Conservation (phyloP, 2,329 filamentous ascomycete genomes). For the Penicillium paneum region DNA sequence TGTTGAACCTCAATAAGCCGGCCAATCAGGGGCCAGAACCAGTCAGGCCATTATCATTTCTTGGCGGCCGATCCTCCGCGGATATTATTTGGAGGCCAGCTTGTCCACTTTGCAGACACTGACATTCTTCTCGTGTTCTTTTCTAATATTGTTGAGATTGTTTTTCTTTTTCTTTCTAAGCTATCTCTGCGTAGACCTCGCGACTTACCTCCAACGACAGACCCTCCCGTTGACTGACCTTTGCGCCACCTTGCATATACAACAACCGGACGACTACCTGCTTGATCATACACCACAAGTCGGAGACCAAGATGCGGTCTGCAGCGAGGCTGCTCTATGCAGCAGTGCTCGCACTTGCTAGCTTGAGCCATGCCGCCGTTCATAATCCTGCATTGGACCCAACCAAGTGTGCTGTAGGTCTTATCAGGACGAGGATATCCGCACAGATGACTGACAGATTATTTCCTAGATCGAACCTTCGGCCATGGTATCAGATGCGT, state of each 20-base stretch:
- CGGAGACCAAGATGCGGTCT: conserved; percentile 46
- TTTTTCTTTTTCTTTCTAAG: neutral
- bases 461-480: conserved; percentile 72
- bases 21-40: neutral
- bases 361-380: conserved; percentile 47
- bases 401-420: conserved; percentile 56
- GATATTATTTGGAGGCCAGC: conserved; percentile 8
- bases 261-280: neutral
- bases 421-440: neutral
- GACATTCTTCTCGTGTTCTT: neutral
- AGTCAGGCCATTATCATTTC: conserved; percentile 8
- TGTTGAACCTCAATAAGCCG: neutral
- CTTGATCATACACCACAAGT: neutral
- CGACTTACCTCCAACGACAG: neutral
- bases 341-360: conserved; percentile 59
- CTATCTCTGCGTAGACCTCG: neutral
- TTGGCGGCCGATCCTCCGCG: conserved; percentile 10
- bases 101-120: conserved; percentile 8
- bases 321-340: conserved; percentile 59
- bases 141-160: neutral
- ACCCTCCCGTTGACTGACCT: neutral
- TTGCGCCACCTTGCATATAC: conserved; percentile 5
- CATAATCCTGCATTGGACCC: conserved; percentile 37
- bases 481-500: conserved; percentile 88
- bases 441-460: conserved; percentile 3